These are phyloP conservation scores for Phytophthora constricta DNA, from an alignment of 352 stramenopile species.

Conservation along the genomic window DNA sequence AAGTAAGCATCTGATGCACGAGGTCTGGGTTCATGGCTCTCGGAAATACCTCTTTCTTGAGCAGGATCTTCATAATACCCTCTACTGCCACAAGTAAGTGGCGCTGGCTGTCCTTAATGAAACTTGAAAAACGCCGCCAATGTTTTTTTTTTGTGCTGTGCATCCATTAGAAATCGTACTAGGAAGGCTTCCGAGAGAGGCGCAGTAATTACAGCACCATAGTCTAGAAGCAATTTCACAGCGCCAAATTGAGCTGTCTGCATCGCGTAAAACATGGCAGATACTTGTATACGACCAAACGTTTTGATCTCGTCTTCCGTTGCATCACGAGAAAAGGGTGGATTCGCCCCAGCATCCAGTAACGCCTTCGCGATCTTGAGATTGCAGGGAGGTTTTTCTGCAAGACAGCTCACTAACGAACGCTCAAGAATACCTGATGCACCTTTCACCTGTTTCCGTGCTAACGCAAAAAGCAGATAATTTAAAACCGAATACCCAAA, in stretches of 20 bases:
- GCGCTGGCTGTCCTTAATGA: conserved; percentile 33
- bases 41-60: conserved; percentile 38
- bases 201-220: conserved; percentile 43
- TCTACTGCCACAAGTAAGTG: conserved; percentile 51
- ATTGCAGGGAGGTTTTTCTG: conserved; percentile 44
- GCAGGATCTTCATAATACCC: conserved; percentile 48
- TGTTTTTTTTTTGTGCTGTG: conserved; percentile 7
- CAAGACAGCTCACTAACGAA: conserved; percentile 51
- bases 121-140: conserved; percentile 48
- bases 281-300: conserved; percentile 12
- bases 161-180: conserved; percentile 25
- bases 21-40: conserved; percentile 50
- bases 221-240: conserved; percentile 51
- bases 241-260: conserved; percentile 38
- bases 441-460: background rate
- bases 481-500: conserved; percentile 42
- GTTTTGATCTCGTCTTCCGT: conserved; percentile 10
- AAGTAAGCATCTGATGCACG: conserved; percentile 48
- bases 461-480: conserved; percentile 30
- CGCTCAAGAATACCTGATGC: conserved; percentile 28
- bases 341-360: conserved; percentile 42
- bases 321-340: conserved; percentile 30
- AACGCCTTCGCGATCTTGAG: conserved; percentile 49
- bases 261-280: conserved; percentile 47
- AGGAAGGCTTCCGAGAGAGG: conserved; percentile 45